Evolutionary conservation across 768 basidiomycete species (phyloP).

Genomic region (Hydnomerulius pinastri): DNA sequence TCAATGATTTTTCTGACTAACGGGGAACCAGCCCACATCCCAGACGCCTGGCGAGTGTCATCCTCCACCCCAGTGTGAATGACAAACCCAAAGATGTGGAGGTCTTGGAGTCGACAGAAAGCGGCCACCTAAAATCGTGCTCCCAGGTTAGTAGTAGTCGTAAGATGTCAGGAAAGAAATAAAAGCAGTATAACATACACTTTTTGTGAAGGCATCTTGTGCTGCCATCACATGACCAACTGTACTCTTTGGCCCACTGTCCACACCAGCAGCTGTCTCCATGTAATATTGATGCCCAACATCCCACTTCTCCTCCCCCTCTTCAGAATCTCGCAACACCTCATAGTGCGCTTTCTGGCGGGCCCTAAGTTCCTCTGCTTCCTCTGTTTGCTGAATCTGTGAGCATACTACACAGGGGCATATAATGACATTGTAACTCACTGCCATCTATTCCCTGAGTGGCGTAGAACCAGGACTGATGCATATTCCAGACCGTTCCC

Average conservation of each 20-base stretch:
- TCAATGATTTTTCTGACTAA: background rate
- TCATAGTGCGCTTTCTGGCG: background rate
- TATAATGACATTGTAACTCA: background rate
- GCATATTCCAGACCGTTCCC: background rate
- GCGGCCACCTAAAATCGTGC: background rate
- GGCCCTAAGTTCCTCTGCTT: background rate
- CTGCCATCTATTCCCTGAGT: background rate
- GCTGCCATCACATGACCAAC: background rate
- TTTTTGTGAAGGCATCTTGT: background rate
- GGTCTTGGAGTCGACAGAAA: background rate
- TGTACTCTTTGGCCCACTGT: background rate
- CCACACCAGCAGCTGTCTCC: background rate
- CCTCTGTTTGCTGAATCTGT: background rate
- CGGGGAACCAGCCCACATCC: background rate
- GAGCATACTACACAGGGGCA: background rate
- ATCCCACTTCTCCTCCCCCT: background rate
- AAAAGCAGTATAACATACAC: too few species aligned
- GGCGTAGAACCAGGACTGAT: constrained; percentile 1
- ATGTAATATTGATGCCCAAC: background rate
- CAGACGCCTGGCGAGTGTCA: background rate
- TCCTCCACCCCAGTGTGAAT: constrained; percentile 2
- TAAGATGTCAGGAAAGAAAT: background rate
- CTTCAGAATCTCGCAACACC: background rate
- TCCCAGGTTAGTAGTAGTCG: too few species aligned
- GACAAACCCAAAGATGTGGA: background rate